A percentile compares a stretch with the other conserved stretches of the same genome.
phyloP scores from a whole-genome alignment of 805 yeast genomes.

The Candida taoyuanica region DNA sequence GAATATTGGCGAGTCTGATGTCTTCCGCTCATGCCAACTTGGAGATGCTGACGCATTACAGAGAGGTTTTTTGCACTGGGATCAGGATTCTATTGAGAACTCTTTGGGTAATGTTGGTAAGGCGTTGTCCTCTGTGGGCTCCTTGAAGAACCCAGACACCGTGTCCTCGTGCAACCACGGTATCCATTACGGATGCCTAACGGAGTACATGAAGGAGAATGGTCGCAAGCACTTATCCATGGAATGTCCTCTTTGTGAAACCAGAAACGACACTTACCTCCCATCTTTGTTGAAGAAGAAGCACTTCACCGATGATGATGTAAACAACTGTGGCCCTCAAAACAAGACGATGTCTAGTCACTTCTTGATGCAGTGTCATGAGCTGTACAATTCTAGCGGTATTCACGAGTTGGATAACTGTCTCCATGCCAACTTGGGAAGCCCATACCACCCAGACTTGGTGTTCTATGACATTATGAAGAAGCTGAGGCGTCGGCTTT shows the following conservation, averaged over 20 bases:
- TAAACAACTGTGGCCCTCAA: background rate
- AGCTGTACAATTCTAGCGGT: conserved; percentile 3
- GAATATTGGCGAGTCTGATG: conserved; percentile 36
- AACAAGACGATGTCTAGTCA: background rate
- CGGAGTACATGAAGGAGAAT: conserved; percentile 53
- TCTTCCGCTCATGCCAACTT: conserved; percentile 21
- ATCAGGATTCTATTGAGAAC: conserved; percentile 18
- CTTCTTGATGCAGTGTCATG: conserved; percentile 3
- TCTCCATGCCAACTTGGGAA: conserved; percentile 3
- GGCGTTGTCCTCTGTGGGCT: conserved; percentile 18
- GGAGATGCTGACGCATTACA: background rate
- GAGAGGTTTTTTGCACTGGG: conserved; percentile 22
- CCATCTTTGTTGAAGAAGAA: conserved; percentile 42
- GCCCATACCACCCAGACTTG: conserved; percentile 2
- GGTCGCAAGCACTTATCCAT: conserved; percentile 48
- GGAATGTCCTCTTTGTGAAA: conserved; percentile 91
- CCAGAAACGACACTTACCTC: conserved; percentile 68
- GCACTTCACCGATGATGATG: conserved; percentile 28
- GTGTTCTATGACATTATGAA: conserved; percentile 1
- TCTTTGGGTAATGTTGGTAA: conserved; percentile 27
- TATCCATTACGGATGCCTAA: conserved; percentile 78
- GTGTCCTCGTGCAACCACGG: conserved; percentile 83
- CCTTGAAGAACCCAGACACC: conserved; percentile 7
- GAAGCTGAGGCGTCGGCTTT: conserved; percentile 24
- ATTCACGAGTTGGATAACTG: conserved; percentile 3